phyloP scores from a whole-genome alignment of 2,329 filamentous ascomycete genomes.

The Talaromyces rugulosus region DNA sequence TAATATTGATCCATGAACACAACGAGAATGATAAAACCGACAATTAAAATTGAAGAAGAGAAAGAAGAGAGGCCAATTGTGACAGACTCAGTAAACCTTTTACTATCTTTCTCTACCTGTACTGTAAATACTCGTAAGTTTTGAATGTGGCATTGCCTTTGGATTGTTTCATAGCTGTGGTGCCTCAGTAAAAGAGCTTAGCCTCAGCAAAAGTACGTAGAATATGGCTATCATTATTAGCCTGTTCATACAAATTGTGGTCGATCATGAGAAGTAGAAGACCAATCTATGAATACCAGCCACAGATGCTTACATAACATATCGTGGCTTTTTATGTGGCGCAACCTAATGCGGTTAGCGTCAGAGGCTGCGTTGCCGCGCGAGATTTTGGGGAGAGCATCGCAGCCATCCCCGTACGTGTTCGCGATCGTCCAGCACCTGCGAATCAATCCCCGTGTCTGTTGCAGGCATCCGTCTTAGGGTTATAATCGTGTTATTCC shows the following conservation, averaged over 20 bases:
- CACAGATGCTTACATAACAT: not conserved
- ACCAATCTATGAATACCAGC: not conserved
- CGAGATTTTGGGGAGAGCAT: conserved; percentile 17
- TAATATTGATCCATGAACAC: not conserved
- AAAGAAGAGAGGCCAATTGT: not conserved
- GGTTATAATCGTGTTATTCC: not conserved
- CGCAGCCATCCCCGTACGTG: conserved; percentile 11
- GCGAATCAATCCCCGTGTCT: conserved; percentile 4
- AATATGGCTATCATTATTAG: too few relatives aligned
- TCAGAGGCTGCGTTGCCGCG: conserved; percentile 10
- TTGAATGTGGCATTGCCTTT: not conserved
- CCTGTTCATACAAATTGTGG: too few relatives aligned
- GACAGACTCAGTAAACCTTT: not conserved
- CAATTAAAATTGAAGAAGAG: not conserved
- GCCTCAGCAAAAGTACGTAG: not conserved
- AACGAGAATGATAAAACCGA: not conserved
- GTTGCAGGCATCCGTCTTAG: conserved; percentile 7
- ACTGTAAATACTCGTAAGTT: not conserved
- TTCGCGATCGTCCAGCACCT: conserved; percentile 13
- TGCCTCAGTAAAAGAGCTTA: not conserved
- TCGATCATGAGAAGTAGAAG: not conserved
- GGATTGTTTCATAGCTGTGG: not conserved
- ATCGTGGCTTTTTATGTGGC: conserved; percentile 6
- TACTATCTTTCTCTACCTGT: not conserved
- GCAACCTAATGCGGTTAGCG: conserved; percentile 7